phyloP scores from a whole-genome alignment of 192 early-diverging fungal genomes.

The Chytriomyces confervae region DNA sequence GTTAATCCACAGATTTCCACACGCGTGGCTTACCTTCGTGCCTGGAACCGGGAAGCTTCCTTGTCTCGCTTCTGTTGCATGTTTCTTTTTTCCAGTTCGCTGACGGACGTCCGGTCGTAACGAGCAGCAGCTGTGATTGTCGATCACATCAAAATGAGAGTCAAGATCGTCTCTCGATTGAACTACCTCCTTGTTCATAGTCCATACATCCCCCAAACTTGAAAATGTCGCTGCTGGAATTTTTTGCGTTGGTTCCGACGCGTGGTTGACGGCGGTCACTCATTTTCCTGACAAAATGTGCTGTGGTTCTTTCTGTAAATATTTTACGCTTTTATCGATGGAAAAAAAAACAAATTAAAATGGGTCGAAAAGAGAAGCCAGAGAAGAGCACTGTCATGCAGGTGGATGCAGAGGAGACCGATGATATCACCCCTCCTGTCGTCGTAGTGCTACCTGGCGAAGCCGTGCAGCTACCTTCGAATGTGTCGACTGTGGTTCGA shows the following conservation, averaged over 20 bases:
- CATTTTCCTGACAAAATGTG: no score
- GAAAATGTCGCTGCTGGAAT: conserved; percentile 48
- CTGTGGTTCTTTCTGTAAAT: no score
- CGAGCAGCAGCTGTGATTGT: conserved; percentile 17
- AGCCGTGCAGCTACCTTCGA: not conserved
- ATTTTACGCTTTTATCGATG: no score
- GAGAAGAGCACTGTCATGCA: conserved; percentile 14
- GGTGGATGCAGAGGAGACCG: conserved; percentile 17
- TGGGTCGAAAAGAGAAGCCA: conserved; percentile 37
- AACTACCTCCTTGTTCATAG: conserved; percentile 25
- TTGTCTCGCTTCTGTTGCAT: conserved; percentile 37
- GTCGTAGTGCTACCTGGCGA: conserved; percentile 23
- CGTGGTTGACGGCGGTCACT: not conserved
- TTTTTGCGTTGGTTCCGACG: conserved; percentile 39
- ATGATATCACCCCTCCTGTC: conserved; percentile 11
- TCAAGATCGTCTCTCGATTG: not conserved
- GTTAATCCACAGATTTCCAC: no score
- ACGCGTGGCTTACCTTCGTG: conserved; percentile 29
- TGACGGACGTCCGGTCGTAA: conserved; percentile 41
- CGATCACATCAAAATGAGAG: not conserved
- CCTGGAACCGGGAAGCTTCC: conserved; percentile 17
- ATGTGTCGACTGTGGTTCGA: conserved; percentile 50
- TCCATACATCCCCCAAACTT: conserved; percentile 45
- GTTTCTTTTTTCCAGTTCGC: conserved; percentile 34
- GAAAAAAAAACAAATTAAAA: no score